These are phyloP conservation scores for Metarhizium anisopliae DNA, from an alignment of 2,329 filamentous ascomycete species.

Conservation along the genomic window DNA sequence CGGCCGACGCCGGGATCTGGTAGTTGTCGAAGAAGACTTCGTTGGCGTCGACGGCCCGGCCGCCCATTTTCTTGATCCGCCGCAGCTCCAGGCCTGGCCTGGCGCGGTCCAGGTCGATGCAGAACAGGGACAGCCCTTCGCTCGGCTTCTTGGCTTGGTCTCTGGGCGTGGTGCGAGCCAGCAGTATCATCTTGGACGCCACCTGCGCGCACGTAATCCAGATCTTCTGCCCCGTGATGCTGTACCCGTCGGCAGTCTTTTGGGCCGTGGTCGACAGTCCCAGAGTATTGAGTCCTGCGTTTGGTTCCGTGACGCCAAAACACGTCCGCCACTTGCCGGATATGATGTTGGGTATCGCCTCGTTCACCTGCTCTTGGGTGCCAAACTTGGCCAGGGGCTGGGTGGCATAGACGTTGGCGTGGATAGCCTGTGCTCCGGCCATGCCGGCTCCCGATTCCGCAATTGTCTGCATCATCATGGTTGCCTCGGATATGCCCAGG, in stretches of 20 bases:
- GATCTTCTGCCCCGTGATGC: constrained; percentile 71
- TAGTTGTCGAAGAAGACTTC: constrained; percentile 85
- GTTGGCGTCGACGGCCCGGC: constrained; percentile 72
- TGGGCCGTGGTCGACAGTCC: constrained; percentile 57
- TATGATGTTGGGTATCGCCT: constrained; percentile 62
- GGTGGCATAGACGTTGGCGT: constrained; percentile 65
- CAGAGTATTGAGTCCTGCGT: constrained; percentile 70
- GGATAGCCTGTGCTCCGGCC: constrained; percentile 55
- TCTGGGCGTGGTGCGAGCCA: constrained; percentile 64
- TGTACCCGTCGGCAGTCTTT: constrained; percentile 47
- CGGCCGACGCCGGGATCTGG: constrained; percentile 48
- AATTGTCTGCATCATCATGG: constrained; percentile 82
- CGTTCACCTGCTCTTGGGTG: constrained; percentile 51
- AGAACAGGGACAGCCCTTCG: constrained; percentile 74
- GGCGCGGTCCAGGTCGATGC: constrained; percentile 60
- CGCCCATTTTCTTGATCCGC: constrained; percentile 79
- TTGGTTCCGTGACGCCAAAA: constrained; percentile 80
- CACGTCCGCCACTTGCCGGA: constrained; percentile 63
- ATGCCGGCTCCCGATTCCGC: constrained; percentile 72
- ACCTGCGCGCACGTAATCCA: constrained; percentile 86
- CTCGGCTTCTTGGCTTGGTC: constrained; percentile 60
- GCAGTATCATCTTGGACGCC: constrained; percentile 72
- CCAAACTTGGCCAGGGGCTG: constrained; percentile 69
- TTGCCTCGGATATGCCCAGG: constrained; percentile 71
- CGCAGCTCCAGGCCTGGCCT: constrained; percentile 55